These are phyloP conservation scores for Rhododendron ovatum DNA, from an alignment of 148 eudicot species.

Conservation along the genomic window DNA sequence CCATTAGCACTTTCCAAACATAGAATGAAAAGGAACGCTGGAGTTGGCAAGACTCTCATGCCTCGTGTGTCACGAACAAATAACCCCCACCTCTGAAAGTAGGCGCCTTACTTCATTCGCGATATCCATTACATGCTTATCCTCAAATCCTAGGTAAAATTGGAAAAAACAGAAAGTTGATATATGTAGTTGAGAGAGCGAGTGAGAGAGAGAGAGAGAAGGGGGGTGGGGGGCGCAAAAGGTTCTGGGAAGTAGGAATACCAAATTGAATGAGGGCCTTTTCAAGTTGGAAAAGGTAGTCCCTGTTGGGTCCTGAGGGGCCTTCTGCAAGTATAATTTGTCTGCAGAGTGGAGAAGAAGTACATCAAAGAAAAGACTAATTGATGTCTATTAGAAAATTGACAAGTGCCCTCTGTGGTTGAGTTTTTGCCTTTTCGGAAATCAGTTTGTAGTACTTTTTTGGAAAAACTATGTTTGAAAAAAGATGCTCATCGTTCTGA, in stretches of 20 bases:
- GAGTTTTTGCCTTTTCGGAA: neutral
- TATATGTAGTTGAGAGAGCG: neutral
- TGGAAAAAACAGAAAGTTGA: neutral
- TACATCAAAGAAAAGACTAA: neutral
- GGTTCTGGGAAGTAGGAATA: slow-evolving; percentile 15
- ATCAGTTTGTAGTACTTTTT: neutral
- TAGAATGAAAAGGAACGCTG: neutral
- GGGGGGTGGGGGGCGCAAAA: neutral
- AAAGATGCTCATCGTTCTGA: neutral
- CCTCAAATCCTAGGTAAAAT: slow-evolving; percentile 49
- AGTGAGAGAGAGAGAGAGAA: neutral
- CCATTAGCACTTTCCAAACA: neutral
- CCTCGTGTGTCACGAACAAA: neutral
- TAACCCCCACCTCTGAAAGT: slow-evolving; percentile 11
- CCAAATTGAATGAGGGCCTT: slow-evolving; percentile 70
- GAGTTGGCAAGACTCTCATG: neutral
- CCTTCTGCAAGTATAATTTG: slow-evolving; percentile 80
- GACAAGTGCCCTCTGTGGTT: neutral
- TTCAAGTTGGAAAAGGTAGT: slow-evolving; percentile 90
- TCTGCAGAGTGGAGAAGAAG: slow-evolving; percentile 34
- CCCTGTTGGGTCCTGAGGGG: slow-evolving; percentile 95
- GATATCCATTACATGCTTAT: slow-evolving; percentile 69
- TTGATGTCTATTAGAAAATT: neutral
- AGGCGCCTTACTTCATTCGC: slow-evolving; percentile 71
- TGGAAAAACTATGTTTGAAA: neutral